Percentiles rank a stretch among this genome's conserved stretches.
phyloP scores from a whole-genome alignment of 2,329 filamentous ascomycete genomes.

The Ophiobolus disseminans region DNA sequence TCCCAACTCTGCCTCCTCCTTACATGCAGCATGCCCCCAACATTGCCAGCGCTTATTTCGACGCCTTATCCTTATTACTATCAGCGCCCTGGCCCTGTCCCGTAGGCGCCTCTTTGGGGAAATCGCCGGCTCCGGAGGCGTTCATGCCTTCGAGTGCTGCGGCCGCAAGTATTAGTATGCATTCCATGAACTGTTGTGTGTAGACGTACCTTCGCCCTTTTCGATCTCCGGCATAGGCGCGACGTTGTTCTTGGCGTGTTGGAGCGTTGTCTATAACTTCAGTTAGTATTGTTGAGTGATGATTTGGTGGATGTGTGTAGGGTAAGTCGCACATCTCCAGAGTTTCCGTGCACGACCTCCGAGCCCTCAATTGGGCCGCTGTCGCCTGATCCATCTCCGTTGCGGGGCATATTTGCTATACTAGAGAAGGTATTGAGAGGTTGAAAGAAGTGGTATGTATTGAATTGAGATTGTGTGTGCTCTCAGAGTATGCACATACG shows the following conservation, averaged over 20 bases:
- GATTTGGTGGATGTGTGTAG: background rate
- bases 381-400: constrained; percentile 51
- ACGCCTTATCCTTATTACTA: background rate
- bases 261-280: constrained; percentile 31
- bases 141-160: constrained; percentile 43
- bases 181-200: background rate
- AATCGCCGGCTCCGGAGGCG: constrained; percentile 43
- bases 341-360: constrained; percentile 46
- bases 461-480: background rate
- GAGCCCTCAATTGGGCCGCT: constrained; percentile 50
- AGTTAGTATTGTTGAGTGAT: background rate
- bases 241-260: constrained; percentile 49
- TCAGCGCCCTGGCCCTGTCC: constrained; percentile 22
- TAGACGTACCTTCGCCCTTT: constrained; percentile 46
- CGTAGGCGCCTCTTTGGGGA: constrained; percentile 16
- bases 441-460: too few relatives aligned
- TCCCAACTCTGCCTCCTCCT: too few relatives aligned
- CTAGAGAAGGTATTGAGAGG: too few relatives aligned
- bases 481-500: too few relatives aligned
- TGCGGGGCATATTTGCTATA: constrained; percentile 47
- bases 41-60: background rate
- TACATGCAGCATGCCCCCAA: background rate
- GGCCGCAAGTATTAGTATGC: constrained; percentile 5
- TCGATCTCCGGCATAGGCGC: constrained; percentile 48
- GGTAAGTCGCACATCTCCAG: constrained; percentile 38